Conservation (phyloP, 2,329 filamentous ascomycete genomes). For the Cladophialophora chaetospira region DNA sequence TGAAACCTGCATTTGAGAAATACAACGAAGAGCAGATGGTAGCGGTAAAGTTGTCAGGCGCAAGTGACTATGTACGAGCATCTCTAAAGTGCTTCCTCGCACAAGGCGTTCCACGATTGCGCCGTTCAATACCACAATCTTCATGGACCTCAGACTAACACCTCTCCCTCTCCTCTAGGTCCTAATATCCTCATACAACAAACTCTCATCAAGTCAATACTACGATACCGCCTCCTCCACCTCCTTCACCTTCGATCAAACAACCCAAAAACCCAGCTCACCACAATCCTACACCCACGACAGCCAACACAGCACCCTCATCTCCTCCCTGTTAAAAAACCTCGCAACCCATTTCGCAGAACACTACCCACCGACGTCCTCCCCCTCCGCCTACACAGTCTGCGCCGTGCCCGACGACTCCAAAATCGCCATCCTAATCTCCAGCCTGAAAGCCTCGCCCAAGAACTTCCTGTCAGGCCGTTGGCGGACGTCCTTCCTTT, state of each 20-base stretch:
- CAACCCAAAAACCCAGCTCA: conserved; percentile 79
- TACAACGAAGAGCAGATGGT: conserved; percentile 96
- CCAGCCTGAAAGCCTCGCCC: conserved; percentile 95
- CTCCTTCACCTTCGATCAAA: conserved; percentile 86
- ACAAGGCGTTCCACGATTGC: background rate
- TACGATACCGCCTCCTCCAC: conserved; percentile 86
- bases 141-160: background rate
- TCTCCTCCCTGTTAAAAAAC: conserved; percentile 75
- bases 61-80: conserved; percentile 69
- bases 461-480: conserved; percentile 99
- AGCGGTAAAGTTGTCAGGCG: conserved; percentile 84
- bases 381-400: conserved; percentile 75
- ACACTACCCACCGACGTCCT: conserved; percentile 81
- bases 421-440: conserved; percentile 78
- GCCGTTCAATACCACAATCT: background rate
- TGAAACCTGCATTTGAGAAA: conserved; percentile 81
- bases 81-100: background rate
- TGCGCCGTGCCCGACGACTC: conserved; percentile 52
- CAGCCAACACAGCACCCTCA: conserved; percentile 72
- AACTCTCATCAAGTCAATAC: conserved; percentile 67
- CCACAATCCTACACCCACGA: conserved; percentile 80
- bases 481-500: conserved; percentile 87
- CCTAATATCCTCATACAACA: conserved; percentile 84
- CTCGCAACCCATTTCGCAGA: conserved; percentile 76
- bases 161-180: conserved; percentile 47